phyloP scores from a whole-genome alignment of 129 eudicot genomes.

The Solidago caesia region DNA sequence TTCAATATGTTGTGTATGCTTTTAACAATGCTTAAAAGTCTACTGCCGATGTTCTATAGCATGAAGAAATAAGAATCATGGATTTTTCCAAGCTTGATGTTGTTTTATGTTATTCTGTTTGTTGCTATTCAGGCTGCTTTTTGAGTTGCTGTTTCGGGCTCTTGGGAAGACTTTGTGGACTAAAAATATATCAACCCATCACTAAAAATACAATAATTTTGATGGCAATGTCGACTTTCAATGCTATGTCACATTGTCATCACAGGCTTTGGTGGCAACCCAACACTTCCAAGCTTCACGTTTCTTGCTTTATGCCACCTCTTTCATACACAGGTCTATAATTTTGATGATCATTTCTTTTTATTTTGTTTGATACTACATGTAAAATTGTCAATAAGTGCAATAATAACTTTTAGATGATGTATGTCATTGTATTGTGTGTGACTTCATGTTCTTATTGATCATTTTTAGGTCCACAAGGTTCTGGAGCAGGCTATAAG shows the following conservation, averaged over 20 bases:
- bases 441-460: neutral
- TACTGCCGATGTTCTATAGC: no score
- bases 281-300: conserved; percentile 37
- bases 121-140: no score
- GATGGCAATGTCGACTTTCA: conserved; percentile 39
- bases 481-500: conserved; percentile 45
- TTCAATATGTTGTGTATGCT: no score
- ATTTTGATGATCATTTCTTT: neutral
- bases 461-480: conserved; percentile 44
- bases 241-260: conserved; percentile 33
- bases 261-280: conserved; percentile 38
- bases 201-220: no score
- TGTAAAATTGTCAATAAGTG: neutral
- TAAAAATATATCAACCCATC: no score
- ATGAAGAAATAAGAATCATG: no score
- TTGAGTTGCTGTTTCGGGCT: no score
- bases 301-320: conserved; percentile 39
- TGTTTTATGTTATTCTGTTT: no score
- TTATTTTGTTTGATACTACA: neutral
- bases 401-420: neutral
- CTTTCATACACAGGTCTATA: conserved; percentile 29
- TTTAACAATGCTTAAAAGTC: no score
- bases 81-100: no score
- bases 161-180: no score
- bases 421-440: neutral